phyloP scores from a whole-genome alignment of 345 rosid species.

The Citrus medica region DNA sequence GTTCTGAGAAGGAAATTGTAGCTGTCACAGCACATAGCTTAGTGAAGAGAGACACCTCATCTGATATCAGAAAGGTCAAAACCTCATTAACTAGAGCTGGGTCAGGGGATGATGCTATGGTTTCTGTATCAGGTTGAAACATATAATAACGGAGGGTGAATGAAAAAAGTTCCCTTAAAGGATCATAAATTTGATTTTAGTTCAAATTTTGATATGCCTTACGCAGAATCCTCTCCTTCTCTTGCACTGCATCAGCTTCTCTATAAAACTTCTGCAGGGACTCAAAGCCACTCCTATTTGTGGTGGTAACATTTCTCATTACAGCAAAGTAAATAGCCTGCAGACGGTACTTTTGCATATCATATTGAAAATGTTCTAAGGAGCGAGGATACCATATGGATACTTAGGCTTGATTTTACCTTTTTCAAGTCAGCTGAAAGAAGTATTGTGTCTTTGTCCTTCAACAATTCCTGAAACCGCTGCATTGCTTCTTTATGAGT shows the following conservation, averaged over 20 bases:
- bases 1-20: not conserved
- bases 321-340: constrained; percentile 45
- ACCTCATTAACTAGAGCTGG: constrained; percentile 26
- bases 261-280: constrained; percentile 36
- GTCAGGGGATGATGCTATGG: constrained; percentile 32
- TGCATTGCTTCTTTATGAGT: constrained; percentile 27
- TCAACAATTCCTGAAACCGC: constrained; percentile 26
- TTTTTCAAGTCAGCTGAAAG: constrained; percentile 34
- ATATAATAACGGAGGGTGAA: not conserved
- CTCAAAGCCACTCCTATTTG: constrained; percentile 31
- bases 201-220: constrained; percentile 2
- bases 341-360: not conserved
- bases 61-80: constrained; percentile 32
- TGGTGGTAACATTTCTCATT: constrained; percentile 30
- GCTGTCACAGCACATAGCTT: not conserved
- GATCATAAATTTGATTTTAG: not conserved
- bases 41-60: constrained; percentile 21
- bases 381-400: not conserved
- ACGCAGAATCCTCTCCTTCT: constrained; percentile 37
- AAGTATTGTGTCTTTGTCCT: constrained; percentile 22
- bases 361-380: not conserved
- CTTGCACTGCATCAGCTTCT: constrained; percentile 42
- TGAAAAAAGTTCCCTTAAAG: not conserved
- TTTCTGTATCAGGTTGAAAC: constrained; percentile 17
- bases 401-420: constrained; percentile 13